A percentile compares a stretch with the other conserved stretches of the same genome.
Conservation (phyloP, 2,329 filamentous ascomycete genomes). For the Aspergillus fumigatiaffinis region DNA sequence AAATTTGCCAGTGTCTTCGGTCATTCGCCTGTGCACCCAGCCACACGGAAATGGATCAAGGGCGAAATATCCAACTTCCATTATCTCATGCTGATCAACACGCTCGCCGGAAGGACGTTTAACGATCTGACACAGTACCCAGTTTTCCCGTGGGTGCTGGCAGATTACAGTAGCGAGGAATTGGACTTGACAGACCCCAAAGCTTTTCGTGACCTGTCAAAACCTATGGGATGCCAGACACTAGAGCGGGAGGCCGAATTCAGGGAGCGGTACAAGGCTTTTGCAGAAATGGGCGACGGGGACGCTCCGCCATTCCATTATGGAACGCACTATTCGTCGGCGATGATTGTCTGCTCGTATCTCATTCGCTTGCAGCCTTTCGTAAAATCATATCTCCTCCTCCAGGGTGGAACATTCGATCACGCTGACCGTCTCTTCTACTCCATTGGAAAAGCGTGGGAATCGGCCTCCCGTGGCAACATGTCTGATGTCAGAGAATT, state of each 20-base stretch:
- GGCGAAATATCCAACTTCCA: constrained; percentile 98
- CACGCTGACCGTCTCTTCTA: constrained; percentile 95
- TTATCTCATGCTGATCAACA: constrained; percentile 98
- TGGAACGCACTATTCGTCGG: constrained; percentile 96
- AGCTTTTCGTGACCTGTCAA: constrained; percentile 85
- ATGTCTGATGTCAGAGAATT: constrained; percentile 93
- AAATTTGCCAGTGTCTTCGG: constrained; percentile 93
- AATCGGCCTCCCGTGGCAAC: constrained; percentile 80
- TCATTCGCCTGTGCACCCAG: constrained; percentile 72
- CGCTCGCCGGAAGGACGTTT: constrained; percentile 93
- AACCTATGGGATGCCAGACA: constrained; percentile 93
- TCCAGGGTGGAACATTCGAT: constrained; percentile 95
- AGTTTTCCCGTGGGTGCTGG: constrained; percentile 94
- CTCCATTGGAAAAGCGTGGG: constrained; percentile 86
- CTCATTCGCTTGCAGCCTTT: constrained; percentile 93
- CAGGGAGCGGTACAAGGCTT: constrained; percentile 76
- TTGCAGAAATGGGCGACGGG: constrained; percentile 83
- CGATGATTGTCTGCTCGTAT: constrained; percentile 97
- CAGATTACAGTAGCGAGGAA: constrained; percentile 92
- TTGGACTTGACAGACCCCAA: constrained; percentile 79
- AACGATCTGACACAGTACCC: constrained; percentile 98
- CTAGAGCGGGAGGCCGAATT: constrained; percentile 72
- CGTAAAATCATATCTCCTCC: constrained; percentile 87
- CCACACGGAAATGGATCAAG: constrained; percentile 83
- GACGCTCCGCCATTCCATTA: constrained; percentile 84